Percentiles rank a stretch among this genome's conserved stretches.
phyloP scores from a whole-genome alignment of 768 basidiomycete species.

The Suillus luteus region DNA sequence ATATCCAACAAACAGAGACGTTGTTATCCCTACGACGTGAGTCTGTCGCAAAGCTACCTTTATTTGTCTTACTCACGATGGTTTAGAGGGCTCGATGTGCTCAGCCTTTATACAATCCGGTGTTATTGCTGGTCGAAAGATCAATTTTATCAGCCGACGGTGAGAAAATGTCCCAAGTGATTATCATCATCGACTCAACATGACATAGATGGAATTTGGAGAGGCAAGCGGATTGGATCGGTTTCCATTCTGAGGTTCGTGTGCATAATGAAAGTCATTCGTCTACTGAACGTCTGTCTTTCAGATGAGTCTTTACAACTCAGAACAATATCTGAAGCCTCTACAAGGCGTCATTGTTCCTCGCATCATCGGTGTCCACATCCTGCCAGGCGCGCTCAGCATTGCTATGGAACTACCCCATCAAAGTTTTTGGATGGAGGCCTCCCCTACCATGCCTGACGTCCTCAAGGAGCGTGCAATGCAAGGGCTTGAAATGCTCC shows the following conservation, averaged over 20 bases:
- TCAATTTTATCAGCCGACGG: constrained; percentile 41
- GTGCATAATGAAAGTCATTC: constrained; percentile 12
- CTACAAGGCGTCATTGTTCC: constrained; percentile 59
- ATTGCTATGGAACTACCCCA: constrained; percentile 58
- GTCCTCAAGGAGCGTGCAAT: constrained; percentile 54
- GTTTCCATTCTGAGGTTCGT: constrained; percentile 43
- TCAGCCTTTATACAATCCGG: constrained; percentile 40
- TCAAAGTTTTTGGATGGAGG: constrained; percentile 60
- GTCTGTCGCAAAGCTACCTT: constrained; percentile 7
- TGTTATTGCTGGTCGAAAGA: constrained; percentile 25
- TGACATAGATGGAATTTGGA: constrained; percentile 34
- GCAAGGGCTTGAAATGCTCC: constrained; percentile 50
- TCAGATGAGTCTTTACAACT: constrained; percentile 56
- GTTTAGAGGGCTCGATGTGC: constrained; percentile 40
- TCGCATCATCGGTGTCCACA: constrained; percentile 50
- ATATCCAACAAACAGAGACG: constrained; percentile 29
- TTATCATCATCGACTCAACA: background rate
- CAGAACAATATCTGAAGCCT: constrained; percentile 43
- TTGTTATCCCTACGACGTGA: constrained; percentile 29
- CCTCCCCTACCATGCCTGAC: constrained; percentile 56
- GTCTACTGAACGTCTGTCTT: constrained; percentile 11
- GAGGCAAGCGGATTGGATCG: constrained; percentile 37
- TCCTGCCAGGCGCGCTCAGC: constrained; percentile 40
- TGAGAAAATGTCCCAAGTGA: constrained; percentile 20
- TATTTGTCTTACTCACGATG: constrained; percentile 8